These are phyloP conservation scores for Ophiobolus disseminans DNA, from an alignment of 2,329 filamentous ascomycete genomes.

Conservation along the genomic window DNA sequence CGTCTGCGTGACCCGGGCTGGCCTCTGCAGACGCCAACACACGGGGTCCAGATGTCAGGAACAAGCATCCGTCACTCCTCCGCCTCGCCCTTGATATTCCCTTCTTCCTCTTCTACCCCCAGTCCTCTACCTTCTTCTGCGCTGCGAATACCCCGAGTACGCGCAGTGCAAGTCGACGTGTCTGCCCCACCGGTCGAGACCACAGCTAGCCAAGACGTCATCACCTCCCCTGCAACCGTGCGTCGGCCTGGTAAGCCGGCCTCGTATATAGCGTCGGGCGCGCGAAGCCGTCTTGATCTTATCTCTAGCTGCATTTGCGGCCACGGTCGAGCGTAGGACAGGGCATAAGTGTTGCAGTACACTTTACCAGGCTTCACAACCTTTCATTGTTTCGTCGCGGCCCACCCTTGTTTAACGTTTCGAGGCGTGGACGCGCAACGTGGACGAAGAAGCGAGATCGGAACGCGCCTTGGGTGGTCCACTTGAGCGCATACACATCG, in stretches of 20 bases:
- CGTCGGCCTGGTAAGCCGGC: conserved; percentile 25
- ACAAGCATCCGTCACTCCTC: conserved; percentile 20
- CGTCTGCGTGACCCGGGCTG: conserved; percentile 30
- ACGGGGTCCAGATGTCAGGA: conserved; percentile 29
- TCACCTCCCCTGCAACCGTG: conserved; percentile 22
- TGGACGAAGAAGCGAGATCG: conserved; percentile 41
- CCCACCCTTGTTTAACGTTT: conserved; percentile 6
- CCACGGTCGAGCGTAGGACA: conserved; percentile 10
- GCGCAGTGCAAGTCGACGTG: conserved; percentile 7
- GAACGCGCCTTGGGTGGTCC: conserved; percentile 32
- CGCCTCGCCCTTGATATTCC: conserved; percentile 13
- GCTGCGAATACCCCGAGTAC: conserved; percentile 1
- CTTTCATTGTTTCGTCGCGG: neutral
- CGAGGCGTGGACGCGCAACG: conserved; percentile 1
- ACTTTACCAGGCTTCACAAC: neutral
- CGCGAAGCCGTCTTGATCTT: conserved; percentile 16
- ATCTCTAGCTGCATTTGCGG: conserved; percentile 23
- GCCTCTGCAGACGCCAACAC: conserved; percentile 30
- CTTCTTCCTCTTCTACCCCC: conserved; percentile 9
- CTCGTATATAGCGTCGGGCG: conserved; percentile 21
- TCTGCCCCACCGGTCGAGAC: conserved; percentile 19
- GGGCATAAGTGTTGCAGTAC: neutral
- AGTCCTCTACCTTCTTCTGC: conserved; percentile 1
- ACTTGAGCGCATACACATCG: conserved; percentile 38
- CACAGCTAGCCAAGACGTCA: conserved; percentile 27